phyloP scores from a whole-genome alignment of 495 filamentous ascomycete species.

The Neurospora sp. region DNA sequence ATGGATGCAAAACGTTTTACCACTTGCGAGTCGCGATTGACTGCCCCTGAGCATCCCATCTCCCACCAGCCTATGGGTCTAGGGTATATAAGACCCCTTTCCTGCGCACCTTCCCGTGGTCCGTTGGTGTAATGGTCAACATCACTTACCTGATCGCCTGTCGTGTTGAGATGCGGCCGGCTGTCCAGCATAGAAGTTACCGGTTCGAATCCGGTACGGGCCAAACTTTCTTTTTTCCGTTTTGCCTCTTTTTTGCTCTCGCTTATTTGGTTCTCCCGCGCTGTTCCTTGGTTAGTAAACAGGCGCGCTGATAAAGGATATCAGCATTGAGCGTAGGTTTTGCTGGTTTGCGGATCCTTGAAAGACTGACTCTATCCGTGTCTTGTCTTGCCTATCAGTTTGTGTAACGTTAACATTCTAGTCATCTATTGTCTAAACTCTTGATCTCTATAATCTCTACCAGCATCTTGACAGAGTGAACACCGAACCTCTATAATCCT shows the following conservation, averaged over 20 bases:
- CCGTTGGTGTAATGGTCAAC: neutral
- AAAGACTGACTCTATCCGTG: neutral
- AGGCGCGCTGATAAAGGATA: neutral
- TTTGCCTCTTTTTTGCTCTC: neutral
- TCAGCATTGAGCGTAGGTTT: neutral
- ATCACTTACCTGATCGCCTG: neutral
- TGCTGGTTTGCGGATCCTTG: neutral
- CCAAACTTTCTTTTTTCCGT: neutral
- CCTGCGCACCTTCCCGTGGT: neutral
- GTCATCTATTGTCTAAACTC: neutral
- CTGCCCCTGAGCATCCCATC: neutral
- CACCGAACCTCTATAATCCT: neutral
- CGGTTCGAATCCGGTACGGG: neutral
- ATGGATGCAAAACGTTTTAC: neutral
- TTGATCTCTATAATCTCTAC: neutral
- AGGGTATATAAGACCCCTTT: neutral
- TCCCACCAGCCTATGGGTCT: neutral
- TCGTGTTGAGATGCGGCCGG: neutral
- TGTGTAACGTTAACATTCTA: neutral
- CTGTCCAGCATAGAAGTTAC: neutral
- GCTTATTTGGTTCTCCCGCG: neutral
- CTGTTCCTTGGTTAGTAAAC: neutral
- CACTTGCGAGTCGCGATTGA: neutral
- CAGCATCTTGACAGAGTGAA: neutral
- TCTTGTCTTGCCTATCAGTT: neutral